phyloP scores from a whole-genome alignment of 78 protist species.

The Carpediemonas membranifera region DNA sequence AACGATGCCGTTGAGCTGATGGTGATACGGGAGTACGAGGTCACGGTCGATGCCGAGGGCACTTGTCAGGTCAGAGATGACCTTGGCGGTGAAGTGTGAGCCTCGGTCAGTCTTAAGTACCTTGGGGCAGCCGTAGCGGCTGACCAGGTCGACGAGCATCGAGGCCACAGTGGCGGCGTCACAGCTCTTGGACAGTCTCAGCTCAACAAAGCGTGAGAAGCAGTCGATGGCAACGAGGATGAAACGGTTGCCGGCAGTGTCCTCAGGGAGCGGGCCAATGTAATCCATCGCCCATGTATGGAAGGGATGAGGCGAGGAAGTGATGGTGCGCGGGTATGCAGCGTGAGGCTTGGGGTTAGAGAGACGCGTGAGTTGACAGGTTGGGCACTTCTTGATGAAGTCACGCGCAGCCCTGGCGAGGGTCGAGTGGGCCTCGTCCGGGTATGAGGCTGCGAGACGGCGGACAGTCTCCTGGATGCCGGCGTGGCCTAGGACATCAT shows the following conservation, averaged over 20 bases:
- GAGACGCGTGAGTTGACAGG: not conserved
- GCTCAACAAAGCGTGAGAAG: not conserved
- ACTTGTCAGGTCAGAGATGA: not conserved
- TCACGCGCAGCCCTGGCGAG: no score
- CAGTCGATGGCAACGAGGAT: not conserved
- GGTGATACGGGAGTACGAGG: not conserved
- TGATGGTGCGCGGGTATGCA: no score
- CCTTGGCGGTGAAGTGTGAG: no score
- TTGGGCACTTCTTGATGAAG: not conserved
- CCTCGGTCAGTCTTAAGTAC: not conserved
- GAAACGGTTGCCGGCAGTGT: not conserved
- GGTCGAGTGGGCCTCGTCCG: not conserved
- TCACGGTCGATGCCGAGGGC: not conserved
- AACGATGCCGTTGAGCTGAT: not conserved
- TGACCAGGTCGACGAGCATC: not conserved
- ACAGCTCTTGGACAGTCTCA: not conserved
- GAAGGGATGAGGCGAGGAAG: not conserved
- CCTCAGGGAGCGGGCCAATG: slow-evolving; percentile 1
- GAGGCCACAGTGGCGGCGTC: not conserved
- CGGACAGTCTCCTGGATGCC: not conserved
- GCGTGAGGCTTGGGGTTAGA: no score
- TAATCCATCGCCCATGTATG: not conserved
- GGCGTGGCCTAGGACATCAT: not conserved
- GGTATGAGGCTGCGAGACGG: not conserved
- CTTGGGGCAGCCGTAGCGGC: not conserved